Base-by-base conservation (phyloP, 176 grass and related monocot genomes). In the Guadua angustifolia region DNA sequence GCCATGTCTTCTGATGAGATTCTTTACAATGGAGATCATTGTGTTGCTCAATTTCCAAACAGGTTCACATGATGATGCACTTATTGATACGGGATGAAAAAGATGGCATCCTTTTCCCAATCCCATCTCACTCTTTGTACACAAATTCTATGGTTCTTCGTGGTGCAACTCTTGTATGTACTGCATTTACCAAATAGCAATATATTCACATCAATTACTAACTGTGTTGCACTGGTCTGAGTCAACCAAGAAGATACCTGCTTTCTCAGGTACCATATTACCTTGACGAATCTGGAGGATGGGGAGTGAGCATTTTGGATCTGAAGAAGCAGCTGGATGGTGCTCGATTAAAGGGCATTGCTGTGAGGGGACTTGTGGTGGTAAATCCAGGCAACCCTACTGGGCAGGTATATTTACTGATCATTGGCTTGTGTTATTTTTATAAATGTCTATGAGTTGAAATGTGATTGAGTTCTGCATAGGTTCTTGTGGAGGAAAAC, bases 351-450 rank as follows among this genome's bases (percentile, higher is more conserved):
- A 87, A 83, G 14, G 91, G 91, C 32, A 62, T 93, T 56, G 59
- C 18, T 43, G 91, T 96, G 24, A 93, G 91, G 66, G 91, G 80
- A 73, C 83, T 96, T 47, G 81, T 96, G 71, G 94, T 95, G 61
- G 82, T 96, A 82, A 96, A 96, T 83, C 94, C 94, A 52, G 90
- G 92, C 11, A 97, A 97, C 53, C 92, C 94, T 81, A 94, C 92
- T 83, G 92, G 94, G 47, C 90, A 97, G 78, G 94, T 94, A 58
- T 68, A 33, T 82, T 82, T 47, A 50, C 3, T 8, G 58, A 45
- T 78, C 19, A 84, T 22, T 53, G 8, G 36, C 55, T 29, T 33
- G 12, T 25, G 2, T 1, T 50, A 33, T 71, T 82, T 17, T 57
- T 25, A 29, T 49, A 67, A 35, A 19, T n/a, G 73, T 76, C n/a